A percentile compares a stretch with the other conserved stretches of the same genome.
Conservation (phyloP, 1,284 basidiomycete genomes). For the Hortiboletus rubellus region DNA sequence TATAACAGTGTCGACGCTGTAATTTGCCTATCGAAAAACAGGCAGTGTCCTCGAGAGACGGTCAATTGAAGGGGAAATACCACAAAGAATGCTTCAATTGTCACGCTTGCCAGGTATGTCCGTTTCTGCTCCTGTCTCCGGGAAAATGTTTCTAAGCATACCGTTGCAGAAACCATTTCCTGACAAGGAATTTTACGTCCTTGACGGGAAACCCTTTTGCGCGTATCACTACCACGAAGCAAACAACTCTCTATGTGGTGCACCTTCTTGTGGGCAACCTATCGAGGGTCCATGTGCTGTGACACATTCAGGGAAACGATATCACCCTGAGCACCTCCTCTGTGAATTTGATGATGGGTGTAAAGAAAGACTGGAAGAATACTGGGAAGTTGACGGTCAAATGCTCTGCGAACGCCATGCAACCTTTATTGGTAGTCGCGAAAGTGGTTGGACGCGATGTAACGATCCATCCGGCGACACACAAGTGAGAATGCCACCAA, state of each 20-base stretch:
- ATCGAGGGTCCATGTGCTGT: constrained; percentile 91
- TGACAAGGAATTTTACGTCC: constrained; percentile 86
- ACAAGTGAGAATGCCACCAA: constrained; percentile 27
- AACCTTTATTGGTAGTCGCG: constrained; percentile 25
- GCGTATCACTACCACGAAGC: constrained; percentile 89
- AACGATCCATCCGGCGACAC: constrained; percentile 18
- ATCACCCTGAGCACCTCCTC: constrained; percentile 82
- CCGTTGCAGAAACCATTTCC: constrained; percentile 75
- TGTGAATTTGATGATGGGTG: constrained; percentile 67
- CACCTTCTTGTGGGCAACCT: constrained; percentile 75
- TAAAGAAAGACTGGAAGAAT: constrained; percentile 65
- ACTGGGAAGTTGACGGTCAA: constrained; percentile 81
- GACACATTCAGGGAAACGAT: constrained; percentile 72
- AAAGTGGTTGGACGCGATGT: constrained; percentile 17
- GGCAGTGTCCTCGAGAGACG: constrained; percentile 87
- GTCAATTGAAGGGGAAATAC: constrained; percentile 91
- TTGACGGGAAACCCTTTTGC: constrained; percentile 83
- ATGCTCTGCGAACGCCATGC: constrained; percentile 84
- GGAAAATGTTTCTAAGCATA: constrained; percentile 4
- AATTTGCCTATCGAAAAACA: constrained; percentile 82
- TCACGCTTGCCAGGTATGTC: constrained; percentile 71
- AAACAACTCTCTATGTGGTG: constrained; percentile 82
- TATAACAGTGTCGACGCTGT: constrained; percentile 76
- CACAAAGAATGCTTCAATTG: constrained; percentile 89
- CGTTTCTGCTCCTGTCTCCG: constrained; percentile 11